A percentile compares a stretch with the other conserved stretches of the same genome.
These are phyloP conservation scores for Dendryphion nanum DNA, from an alignment of 2,329 filamentous ascomycete species.

Conservation along the genomic window DNA sequence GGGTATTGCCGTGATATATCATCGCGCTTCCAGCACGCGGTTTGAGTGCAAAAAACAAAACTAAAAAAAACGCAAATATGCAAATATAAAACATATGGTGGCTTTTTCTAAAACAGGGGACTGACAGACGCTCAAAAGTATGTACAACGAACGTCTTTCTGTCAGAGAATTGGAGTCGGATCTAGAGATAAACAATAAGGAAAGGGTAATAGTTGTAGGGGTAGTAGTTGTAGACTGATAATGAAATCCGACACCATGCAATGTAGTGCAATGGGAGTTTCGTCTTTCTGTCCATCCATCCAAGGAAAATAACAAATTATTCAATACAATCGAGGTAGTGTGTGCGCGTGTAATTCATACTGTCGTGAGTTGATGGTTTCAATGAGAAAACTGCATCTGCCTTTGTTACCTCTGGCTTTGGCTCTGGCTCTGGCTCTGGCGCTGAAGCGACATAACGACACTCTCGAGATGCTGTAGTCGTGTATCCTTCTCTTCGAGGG, in stretches of 20 bases:
- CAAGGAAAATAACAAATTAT: not conserved
- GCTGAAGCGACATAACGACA: conserved; percentile 35
- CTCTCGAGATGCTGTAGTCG: conserved; percentile 35
- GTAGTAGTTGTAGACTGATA: no score
- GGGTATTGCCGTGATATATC: no score
- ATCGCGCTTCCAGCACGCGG: no score
- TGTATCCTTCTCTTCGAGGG: conserved; percentile 43
- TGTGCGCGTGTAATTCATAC: conserved; percentile 6
- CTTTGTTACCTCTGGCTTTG: not conserved
- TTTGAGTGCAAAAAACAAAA: no score
- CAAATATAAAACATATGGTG: no score
- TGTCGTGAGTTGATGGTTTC: no score
- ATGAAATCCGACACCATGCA: no score
- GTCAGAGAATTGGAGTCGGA: conserved; percentile 14
- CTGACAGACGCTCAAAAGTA: conserved; percentile 18
- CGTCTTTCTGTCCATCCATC: not conserved
- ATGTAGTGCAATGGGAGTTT: no score
- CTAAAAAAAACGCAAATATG: no score
- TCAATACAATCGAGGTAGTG: not conserved
- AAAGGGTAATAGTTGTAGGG: no score
- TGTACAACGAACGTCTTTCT: conserved; percentile 32
- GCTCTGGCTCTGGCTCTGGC: no score
- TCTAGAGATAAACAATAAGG: not conserved
- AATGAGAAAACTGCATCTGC: no score
- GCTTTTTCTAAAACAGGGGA: not conserved